These are phyloP conservation scores for Saccharomycopsis sp. DNA, from an alignment of 805 yeast species.

Conservation along the genomic window DNA sequence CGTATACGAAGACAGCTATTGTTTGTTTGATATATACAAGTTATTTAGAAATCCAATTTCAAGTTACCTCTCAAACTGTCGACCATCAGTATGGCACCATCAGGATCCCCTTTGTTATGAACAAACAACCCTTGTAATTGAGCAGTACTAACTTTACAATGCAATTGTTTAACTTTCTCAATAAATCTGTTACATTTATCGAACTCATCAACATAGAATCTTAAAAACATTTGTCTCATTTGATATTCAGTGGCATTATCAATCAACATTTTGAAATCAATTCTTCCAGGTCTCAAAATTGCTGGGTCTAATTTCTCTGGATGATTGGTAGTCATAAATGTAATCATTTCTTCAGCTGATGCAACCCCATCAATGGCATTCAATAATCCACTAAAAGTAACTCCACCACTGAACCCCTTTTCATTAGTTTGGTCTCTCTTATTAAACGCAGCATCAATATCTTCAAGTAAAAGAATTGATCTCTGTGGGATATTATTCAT, in stretches of 20 bases:
- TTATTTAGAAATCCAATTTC: background rate
- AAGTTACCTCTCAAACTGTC: slow-evolving; percentile 25
- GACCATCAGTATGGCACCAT: slow-evolving; percentile 64
- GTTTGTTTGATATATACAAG: background rate
- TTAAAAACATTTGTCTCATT: slow-evolving; percentile 73
- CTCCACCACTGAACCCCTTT: slow-evolving; percentile 77
- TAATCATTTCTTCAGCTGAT: slow-evolving; percentile 91
- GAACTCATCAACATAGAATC: slow-evolving; percentile 67
- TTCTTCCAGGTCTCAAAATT: slow-evolving; percentile 87
- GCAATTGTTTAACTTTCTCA: slow-evolving; percentile 37
- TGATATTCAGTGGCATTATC: slow-evolving; percentile 86
- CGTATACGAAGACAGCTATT: background rate
- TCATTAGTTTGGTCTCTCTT: slow-evolving; percentile 71
- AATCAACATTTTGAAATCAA: slow-evolving; percentile 74
- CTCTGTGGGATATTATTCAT: slow-evolving; percentile 96
- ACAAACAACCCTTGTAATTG: slow-evolving; percentile 94
- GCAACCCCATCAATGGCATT: slow-evolving; percentile 97
- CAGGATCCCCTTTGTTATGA: slow-evolving; percentile 78
- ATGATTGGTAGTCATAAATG: slow-evolving; percentile 98
- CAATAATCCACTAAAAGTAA: slow-evolving; percentile 88
- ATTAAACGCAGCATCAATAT: slow-evolving; percentile 92
- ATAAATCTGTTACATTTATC: slow-evolving; percentile 46
- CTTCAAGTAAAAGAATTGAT: slow-evolving; percentile 79
- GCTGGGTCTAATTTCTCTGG: slow-evolving; percentile 94
- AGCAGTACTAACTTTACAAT: slow-evolving; percentile 71